A percentile compares a stretch with the other conserved stretches of the same genome.
Conservation (phyloP, 2,329 filamentous ascomycete genomes). For the Diaporthe sp. region DNA sequence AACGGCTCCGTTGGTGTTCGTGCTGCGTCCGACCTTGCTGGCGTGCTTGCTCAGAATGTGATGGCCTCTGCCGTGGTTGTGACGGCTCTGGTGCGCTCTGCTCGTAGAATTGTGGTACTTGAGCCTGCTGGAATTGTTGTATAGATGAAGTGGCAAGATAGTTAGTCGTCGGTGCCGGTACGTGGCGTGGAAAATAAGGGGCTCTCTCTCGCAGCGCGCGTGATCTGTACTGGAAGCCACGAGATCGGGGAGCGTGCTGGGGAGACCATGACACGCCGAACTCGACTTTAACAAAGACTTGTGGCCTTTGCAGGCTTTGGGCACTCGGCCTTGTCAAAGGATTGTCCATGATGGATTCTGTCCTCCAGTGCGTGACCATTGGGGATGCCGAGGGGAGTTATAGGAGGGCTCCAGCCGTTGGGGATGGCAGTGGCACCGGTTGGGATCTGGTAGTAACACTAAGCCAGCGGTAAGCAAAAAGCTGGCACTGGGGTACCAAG, state of each 20-base stretch:
- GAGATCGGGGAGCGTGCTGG: constrained; percentile 57
- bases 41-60: constrained; percentile 39
- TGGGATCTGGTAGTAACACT: constrained; percentile 28
- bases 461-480: constrained; percentile 21
- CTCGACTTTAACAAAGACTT: constrained; percentile 64
- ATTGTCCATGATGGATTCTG: constrained; percentile 46
- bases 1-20: constrained; percentile 36
- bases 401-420: constrained; percentile 2
- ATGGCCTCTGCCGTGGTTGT: constrained; percentile 37
- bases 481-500: constrained; percentile 1
- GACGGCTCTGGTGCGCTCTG: constrained; percentile 41
- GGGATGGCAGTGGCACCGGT: constrained; percentile 20
- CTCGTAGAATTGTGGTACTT: constrained; percentile 23
- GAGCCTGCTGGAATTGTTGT: constrained; percentile 30
- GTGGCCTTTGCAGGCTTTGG: constrained; percentile 50
- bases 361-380: constrained; percentile 43
- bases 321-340: constrained; percentile 45
- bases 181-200: constrained; percentile 58
- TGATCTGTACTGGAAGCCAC: constrained; percentile 62
- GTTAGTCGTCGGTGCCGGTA: constrained; percentile 60
- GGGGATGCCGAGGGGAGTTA: constrained; percentile 29
- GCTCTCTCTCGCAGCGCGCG: constrained; percentile 57
- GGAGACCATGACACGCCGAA: constrained; percentile 64
- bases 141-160: constrained; percentile 50
- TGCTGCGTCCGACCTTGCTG: constrained; percentile 9